Conservation (phyloP, 129 eudicot species). For the Chrysanthemum lavandulifolium region DNA sequence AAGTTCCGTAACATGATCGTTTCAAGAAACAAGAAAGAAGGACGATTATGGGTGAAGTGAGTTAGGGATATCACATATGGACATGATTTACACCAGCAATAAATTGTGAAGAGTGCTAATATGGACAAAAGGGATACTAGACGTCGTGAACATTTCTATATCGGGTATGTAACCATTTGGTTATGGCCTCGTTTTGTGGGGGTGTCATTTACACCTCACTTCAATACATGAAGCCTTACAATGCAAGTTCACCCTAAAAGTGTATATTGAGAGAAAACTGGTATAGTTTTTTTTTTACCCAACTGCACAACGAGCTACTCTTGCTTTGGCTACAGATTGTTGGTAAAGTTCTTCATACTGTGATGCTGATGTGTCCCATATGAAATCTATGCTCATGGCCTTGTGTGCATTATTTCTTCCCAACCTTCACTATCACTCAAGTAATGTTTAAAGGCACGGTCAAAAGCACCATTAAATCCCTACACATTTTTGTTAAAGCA, state of each 20-base stretch:
- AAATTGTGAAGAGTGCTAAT: conserved; percentile 12
- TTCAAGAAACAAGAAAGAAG: too few species aligned
- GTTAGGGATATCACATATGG: conserved; percentile 16
- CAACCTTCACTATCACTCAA: conserved; percentile 56
- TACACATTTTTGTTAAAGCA: conserved; percentile 17
- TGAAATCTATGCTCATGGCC: conserved; percentile 87
- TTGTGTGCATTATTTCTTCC: conserved; percentile 67
- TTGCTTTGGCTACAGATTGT: conserved; percentile 74
- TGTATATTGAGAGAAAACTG: conserved; percentile 17
- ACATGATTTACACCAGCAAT: conserved; percentile 22
- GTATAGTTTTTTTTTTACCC: conserved; percentile 20
- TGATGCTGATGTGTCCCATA: conserved; percentile 90
- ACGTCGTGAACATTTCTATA: conserved; percentile 18
- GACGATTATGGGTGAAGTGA: too few species aligned
- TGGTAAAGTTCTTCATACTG: conserved; percentile 80
- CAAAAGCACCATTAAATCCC: conserved; percentile 78
- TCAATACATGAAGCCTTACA: conserved; percentile 19
- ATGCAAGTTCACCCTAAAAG: conserved; percentile 23
- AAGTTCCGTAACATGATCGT: too few species aligned
- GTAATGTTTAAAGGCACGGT: conserved; percentile 68
- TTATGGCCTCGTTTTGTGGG: conserved; percentile 5
- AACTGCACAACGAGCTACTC: conserved; percentile 47
- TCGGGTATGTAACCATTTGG: conserved; percentile 20
- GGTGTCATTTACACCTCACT: conserved; percentile 20
- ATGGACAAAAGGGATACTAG: conserved; percentile 15